Percentiles rank a stretch among this genome's conserved stretches.
Conservation (phyloP, 2,329 filamentous ascomycete species). For the Pseudogymnoascus pannorum region DNA sequence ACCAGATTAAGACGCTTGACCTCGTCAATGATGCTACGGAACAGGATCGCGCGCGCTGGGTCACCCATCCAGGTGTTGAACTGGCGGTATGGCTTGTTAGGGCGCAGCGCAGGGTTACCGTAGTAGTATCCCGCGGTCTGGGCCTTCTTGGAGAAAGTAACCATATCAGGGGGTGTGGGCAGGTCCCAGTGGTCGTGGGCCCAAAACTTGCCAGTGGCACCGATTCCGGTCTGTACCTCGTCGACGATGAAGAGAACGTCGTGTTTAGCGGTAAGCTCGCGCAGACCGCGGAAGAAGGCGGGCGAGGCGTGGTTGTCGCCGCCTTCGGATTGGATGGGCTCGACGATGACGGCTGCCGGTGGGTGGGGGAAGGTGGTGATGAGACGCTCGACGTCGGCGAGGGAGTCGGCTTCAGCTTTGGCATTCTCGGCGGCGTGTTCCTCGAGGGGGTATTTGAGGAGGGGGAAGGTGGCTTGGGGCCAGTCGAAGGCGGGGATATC, state of each 20-base stretch:
- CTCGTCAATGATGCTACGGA: slow-evolving; percentile 70
- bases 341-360: slow-evolving; percentile 66
- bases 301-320: slow-evolving; percentile 79
- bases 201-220: slow-evolving; percentile 84
- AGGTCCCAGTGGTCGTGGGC: slow-evolving; percentile 80
- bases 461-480: slow-evolving; percentile 77
- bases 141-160: slow-evolving; percentile 85
- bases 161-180: slow-evolving; percentile 66
- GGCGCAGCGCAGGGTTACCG: slow-evolving; percentile 63
- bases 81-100: slow-evolving; percentile 77
- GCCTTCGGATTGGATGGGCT: slow-evolving; percentile 77
- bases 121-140: slow-evolving; percentile 81
- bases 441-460: slow-evolving; percentile 68
- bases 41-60: slow-evolving; percentile 67
- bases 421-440: slow-evolving; percentile 62
- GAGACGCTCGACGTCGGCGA: slow-evolving; percentile 64
- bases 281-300: slow-evolving; percentile 68
- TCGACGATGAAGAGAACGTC: slow-evolving; percentile 71
- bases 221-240: slow-evolving; percentile 77
- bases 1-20: slow-evolving; percentile 64
- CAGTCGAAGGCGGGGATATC: slow-evolving; percentile 86
- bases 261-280: slow-evolving; percentile 62
- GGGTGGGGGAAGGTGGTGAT: slow-evolving; percentile 61
- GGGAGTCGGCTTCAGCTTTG: slow-evolving; percentile 62
- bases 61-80: slow-evolving; percentile 89